Percentiles rank a stretch among this genome's conserved stretches.
phyloP scores from a whole-genome alignment of 768 basidiomycete genomes.

The Naematelia encephala region DNA sequence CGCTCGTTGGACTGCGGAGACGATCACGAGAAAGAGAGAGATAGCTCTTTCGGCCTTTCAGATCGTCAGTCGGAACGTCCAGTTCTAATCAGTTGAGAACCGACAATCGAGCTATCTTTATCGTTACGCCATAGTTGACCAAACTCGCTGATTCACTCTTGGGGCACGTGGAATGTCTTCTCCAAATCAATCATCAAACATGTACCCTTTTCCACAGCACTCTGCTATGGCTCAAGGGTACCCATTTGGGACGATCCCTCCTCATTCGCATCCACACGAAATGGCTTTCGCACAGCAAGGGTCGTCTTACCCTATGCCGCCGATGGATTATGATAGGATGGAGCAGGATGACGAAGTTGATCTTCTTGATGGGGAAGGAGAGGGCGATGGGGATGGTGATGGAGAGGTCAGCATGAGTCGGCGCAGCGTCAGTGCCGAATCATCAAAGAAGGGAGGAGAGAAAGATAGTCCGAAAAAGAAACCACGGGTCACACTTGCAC shows the following conservation, averaged over 20 bases:
- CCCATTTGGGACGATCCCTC: background rate
- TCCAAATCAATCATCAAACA: background rate
- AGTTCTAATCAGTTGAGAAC: too few relatives aligned
- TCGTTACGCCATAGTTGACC: too few relatives aligned
- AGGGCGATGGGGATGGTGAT: conserved; percentile 5
- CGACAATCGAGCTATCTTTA: too few relatives aligned
- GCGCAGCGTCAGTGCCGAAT: conserved; percentile 1
- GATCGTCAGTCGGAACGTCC: too few relatives aligned
- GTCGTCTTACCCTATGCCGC: background rate
- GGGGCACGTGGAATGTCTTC: background rate
- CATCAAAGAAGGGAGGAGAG: background rate
- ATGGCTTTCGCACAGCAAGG: background rate
- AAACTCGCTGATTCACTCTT: too few relatives aligned
- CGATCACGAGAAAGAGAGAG: too few relatives aligned
- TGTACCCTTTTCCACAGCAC: background rate
- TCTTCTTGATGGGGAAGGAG: conserved; percentile 1
- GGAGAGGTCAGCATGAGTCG: background rate
- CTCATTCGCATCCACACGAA: background rate
- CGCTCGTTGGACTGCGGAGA: too few relatives aligned
- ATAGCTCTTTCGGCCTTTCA: too few relatives aligned
- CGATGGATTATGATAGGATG: background rate
- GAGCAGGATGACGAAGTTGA: background rate
- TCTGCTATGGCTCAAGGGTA: background rate
- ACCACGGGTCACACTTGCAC: conserved; percentile 30
- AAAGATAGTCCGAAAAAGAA: conserved; percentile 22